phyloP scores from a whole-genome alignment of 2,329 filamentous ascomycete species.

The Fusarium mangiferae region DNA sequence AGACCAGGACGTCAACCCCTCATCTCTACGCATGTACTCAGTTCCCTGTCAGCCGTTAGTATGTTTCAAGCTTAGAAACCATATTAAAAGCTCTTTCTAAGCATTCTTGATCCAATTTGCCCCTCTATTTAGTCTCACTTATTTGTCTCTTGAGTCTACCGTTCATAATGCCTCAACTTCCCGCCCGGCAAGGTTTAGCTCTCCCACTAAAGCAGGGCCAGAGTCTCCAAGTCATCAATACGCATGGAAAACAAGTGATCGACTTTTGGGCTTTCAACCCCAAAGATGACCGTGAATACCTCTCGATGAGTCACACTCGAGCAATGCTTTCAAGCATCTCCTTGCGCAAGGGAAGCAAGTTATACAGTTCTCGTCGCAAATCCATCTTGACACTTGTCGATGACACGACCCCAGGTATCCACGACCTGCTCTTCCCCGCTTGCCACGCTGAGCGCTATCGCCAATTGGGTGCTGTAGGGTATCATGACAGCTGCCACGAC shows the following conservation, averaged over 20 bases:
- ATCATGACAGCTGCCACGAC: not conserved
- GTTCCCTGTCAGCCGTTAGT: too few relatives aligned
- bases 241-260: not conserved
- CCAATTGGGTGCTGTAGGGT: not conserved
- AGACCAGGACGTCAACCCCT: not conserved
- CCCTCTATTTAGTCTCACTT: fast-evolving
- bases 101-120: fast-evolving
- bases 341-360: not conserved
- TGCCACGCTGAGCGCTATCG: not conserved
- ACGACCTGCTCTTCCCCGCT: not conserved
- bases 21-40: not conserved
- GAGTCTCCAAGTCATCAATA: not conserved
- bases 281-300: fast-evolving
- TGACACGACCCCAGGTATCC: not conserved
- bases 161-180: not conserved
- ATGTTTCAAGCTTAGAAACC: not conserved
- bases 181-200: not conserved
- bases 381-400: not conserved
- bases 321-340: not conserved
- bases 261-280: not conserved
- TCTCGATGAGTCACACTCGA: not conserved
- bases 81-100: too few relatives aligned
- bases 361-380: not conserved
- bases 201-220: not conserved
- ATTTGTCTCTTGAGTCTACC: fast-evolving